Percentiles rank a stretch among this genome's conserved stretches.
phyloP scores from a whole-genome alignment of 139 green algal species.

The Microglena sp. region DNA sequence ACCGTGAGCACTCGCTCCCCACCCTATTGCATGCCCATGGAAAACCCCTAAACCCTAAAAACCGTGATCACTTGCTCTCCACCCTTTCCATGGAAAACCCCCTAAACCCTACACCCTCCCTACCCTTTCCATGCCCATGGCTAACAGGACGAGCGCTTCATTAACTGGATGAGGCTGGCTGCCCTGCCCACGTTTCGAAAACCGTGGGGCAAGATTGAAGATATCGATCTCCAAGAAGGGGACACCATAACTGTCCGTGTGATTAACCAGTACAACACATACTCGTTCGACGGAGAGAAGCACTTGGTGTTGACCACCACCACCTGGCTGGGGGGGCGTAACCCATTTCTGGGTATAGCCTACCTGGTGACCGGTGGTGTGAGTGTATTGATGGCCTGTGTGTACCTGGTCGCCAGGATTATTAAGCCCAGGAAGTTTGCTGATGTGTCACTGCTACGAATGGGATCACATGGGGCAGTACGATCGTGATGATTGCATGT shows the following conservation, averaged over 20 bases:
- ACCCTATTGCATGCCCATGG: too few relatives aligned
- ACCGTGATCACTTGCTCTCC: too few relatives aligned
- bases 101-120: too few relatives aligned
- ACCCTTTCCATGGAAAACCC: too few relatives aligned
- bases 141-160: slow-evolving; percentile 75
- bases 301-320: slow-evolving; percentile 61
- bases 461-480: too few relatives aligned
- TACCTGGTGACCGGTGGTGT: slow-evolving; percentile 58
- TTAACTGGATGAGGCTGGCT: slow-evolving; percentile 90
- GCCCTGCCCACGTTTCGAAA: slow-evolving; percentile 54
- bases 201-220: slow-evolving; percentile 43
- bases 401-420: slow-evolving; percentile 28
- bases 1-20: too few relatives aligned
- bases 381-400: slow-evolving; percentile 32
- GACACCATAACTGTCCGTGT: slow-evolving; percentile 35
- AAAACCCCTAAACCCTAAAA: too few relatives aligned
- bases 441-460: too few relatives aligned
- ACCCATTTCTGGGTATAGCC: slow-evolving; percentile 64
- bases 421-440: slow-evolving; percentile 28
- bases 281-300: slow-evolving; percentile 64
- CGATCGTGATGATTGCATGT: slow-evolving; percentile 6
- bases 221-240: slow-evolving; percentile 12
- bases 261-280: slow-evolving; percentile 69
- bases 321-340: slow-evolving; percentile 69
- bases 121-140: too few relatives aligned